phyloP scores from a whole-genome alignment of 176 grass and related monocot species.

The Hyparrhenia diplandra region DNA sequence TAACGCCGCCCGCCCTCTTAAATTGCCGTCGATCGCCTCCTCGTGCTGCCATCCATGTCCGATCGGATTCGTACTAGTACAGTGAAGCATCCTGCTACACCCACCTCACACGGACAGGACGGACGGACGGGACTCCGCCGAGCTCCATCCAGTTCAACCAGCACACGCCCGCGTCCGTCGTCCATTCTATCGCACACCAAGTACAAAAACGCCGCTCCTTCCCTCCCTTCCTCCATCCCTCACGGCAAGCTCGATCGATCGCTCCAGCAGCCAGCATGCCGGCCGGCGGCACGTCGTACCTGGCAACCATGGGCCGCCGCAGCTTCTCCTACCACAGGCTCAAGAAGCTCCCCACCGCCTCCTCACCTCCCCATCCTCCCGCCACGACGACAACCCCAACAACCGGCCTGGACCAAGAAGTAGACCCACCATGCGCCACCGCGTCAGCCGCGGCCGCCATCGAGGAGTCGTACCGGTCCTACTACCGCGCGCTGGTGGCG shows the following conservation, averaged over 20 bases:
- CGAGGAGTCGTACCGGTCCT: neutral
- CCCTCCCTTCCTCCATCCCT: neutral
- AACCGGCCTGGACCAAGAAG: neutral
- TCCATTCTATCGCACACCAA: neutral
- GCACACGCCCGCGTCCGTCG: neutral
- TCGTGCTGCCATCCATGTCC: neutral
- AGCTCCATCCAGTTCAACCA: too few relatives aligned
- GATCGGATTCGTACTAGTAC: neutral
- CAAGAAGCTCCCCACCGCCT: constrained; percentile 29
- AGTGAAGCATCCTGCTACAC: neutral
- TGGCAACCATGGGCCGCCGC: neutral
- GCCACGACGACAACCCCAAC: neutral
- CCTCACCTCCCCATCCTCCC: neutral
- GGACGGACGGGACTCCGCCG: too few relatives aligned
- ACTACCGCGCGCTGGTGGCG: constrained; percentile 27
- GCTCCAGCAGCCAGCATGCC: neutral
- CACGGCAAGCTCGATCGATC: neutral
- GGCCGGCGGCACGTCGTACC: neutral
- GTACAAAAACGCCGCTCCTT: neutral
- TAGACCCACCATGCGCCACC: neutral
- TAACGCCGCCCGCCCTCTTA: constrained; percentile 6
- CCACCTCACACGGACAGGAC: neutral
- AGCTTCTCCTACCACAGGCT: constrained; percentile 51
- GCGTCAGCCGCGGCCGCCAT: neutral
- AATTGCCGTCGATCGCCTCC: constrained; percentile 10